A percentile compares a stretch with the other conserved stretches of the same genome.
These are phyloP conservation scores for Colletotrichum caudatum DNA, from an alignment of 2,329 filamentous ascomycete genomes.

Conservation along the genomic window DNA sequence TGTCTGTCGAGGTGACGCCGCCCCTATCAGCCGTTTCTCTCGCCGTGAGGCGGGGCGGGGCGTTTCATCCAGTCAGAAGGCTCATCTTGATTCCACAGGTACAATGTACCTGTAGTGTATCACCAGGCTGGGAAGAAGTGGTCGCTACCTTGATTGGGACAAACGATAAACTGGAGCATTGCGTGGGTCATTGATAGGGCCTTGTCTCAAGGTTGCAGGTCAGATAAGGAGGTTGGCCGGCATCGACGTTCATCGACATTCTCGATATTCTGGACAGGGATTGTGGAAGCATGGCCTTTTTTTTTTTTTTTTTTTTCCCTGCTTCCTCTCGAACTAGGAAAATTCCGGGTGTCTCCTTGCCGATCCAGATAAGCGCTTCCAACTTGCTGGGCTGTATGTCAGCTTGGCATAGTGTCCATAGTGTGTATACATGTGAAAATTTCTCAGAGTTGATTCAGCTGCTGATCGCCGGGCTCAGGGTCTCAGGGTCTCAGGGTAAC, in stretches of 20 bases:
- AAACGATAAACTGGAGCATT: constrained; percentile 39
- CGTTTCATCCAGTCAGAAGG: constrained; percentile 24
- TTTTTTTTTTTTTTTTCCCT: constrained; percentile 6
- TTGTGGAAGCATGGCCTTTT: constrained; percentile 21
- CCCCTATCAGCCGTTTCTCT: constrained; percentile 14
- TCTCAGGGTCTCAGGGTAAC: constrained; percentile 8
- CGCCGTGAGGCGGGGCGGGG: constrained; percentile 21
- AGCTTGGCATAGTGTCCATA: constrained; percentile 19
- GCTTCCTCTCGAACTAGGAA: neutral
- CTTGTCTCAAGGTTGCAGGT: constrained; percentile 34
- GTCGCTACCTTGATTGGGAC: constrained; percentile 36
- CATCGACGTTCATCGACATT: constrained; percentile 26
- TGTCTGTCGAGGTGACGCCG: constrained; percentile 8
- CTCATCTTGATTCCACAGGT: constrained; percentile 12
- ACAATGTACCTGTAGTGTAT: too few species aligned
- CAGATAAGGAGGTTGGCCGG: constrained; percentile 18
- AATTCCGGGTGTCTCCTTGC: constrained; percentile 36
- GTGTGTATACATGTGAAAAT: constrained; percentile 34
- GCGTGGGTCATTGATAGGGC: constrained; percentile 39
- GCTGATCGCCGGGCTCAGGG: constrained; percentile 7
- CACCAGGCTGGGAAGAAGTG: constrained; percentile 31
- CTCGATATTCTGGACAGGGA: constrained; percentile 6
- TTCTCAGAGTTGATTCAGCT: constrained; percentile 8
- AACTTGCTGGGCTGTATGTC: constrained; percentile 18
- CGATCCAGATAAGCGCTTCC: constrained; percentile 31